Evolutionary conservation across 2,329 filamentous ascomycete species (phyloP).

Genomic region (Shiraia sp.): DNA sequence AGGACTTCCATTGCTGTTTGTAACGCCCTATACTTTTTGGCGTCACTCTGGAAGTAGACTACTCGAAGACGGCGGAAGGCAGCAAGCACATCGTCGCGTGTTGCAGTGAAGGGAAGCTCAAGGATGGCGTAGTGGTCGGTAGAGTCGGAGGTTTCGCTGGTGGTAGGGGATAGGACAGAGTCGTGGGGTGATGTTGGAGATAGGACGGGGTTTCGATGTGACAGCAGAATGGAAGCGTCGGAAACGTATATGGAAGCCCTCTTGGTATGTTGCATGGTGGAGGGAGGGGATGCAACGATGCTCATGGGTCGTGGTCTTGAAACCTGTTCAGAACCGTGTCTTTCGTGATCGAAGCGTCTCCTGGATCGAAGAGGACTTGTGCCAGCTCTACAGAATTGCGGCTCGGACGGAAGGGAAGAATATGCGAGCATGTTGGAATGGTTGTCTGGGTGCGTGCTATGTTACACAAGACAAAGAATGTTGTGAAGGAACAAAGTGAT

Average conservation of each 20-base stretch:
- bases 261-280: constrained; percentile 22
- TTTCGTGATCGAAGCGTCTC: constrained; percentile 23
- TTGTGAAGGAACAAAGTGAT: constrained; percentile 10
- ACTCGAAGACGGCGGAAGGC: constrained; percentile 32
- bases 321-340: constrained; percentile 28
- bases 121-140: constrained; percentile 39
- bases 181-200: constrained; percentile 18
- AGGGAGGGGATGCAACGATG: constrained; percentile 10
- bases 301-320: constrained; percentile 23
- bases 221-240: constrained; percentile 27
- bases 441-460: constrained; percentile 4
- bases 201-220: constrained; percentile 22
- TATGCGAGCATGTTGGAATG: constrained; percentile 24
- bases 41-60: constrained; percentile 33
- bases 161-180: constrained; percentile 14
- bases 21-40: constrained; percentile 34
- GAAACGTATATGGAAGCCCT: constrained; percentile 32
- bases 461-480: constrained; percentile 13
- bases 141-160: constrained; percentile 20
- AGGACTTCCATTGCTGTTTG: constrained; percentile 37
- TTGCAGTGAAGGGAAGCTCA: constrained; percentile 25
- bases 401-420: constrained; percentile 16
- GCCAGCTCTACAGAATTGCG: constrained; percentile 20
- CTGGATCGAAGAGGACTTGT: constrained; percentile 22
- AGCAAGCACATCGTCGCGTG: constrained; percentile 33